A percentile compares a stretch with the other conserved stretches of the same genome.
Conservation (phyloP, 2,329 filamentous ascomycete genomes). For the Cladosporium sp. region DNA sequence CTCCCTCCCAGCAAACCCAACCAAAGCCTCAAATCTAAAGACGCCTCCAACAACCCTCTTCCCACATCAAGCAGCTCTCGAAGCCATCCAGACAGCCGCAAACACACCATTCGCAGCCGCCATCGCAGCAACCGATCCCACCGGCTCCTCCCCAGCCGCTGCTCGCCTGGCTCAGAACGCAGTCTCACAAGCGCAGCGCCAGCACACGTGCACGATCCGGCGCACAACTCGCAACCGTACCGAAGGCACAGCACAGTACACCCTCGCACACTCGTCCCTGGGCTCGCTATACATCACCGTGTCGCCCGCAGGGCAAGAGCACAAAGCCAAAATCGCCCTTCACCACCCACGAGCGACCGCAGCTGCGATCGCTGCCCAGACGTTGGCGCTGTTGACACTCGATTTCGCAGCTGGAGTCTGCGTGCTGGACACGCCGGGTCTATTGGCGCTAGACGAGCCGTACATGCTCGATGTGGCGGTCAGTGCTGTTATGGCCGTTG, state of each 20-base stretch:
- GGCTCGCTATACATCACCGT: conserved; percentile 41
- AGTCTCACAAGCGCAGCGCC: conserved; percentile 58
- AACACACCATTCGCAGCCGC: conserved; percentile 41
- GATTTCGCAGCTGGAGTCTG: conserved; percentile 41
- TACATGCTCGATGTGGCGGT: conserved; percentile 45
- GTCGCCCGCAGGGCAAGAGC: conserved; percentile 14
- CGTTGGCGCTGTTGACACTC: conserved; percentile 40
- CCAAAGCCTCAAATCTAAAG: neutral
- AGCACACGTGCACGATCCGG: conserved; percentile 67
- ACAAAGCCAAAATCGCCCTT: conserved; percentile 31
- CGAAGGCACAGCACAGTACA: conserved; percentile 36
- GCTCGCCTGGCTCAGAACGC: conserved; percentile 56
- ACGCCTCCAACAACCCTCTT: conserved; percentile 33
- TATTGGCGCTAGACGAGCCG: conserved; percentile 40
- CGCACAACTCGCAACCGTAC: conserved; percentile 46
- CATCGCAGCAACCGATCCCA: conserved; percentile 65
- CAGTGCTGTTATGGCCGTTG: conserved; percentile 41
- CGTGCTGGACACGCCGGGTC: conserved; percentile 41
- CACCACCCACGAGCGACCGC: conserved; percentile 37
- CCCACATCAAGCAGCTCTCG: conserved; percentile 44
- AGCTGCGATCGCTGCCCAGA: conserved; percentile 36
- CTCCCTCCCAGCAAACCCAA: conserved; percentile 16
- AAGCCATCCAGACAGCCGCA: conserved; percentile 43
- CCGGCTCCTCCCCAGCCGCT: conserved; percentile 59
- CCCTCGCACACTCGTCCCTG: conserved; percentile 42